A percentile compares a stretch with the other conserved stretches of the same genome.
These are phyloP conservation scores for Micractinium sp. DNA, from an alignment of 139 green algal species.

Conservation along the genomic window DNA sequence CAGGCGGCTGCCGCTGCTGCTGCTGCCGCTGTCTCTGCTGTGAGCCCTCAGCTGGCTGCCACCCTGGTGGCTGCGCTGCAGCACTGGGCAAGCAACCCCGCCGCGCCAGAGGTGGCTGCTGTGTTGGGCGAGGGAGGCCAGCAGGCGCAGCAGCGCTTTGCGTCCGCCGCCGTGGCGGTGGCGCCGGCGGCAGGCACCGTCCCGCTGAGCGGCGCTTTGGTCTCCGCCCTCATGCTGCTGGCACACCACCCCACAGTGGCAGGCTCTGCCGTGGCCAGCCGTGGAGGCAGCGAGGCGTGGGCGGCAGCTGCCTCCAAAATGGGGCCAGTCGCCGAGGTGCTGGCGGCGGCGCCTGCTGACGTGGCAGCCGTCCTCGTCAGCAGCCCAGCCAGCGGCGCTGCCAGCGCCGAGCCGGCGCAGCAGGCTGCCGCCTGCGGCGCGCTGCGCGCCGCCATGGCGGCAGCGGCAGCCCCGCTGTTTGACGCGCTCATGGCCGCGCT, in stretches of 20 bases:
- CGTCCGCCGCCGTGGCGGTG: not conserved
- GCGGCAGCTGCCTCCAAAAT: constrained; percentile 4
- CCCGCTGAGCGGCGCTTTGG: not conserved
- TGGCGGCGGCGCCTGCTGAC: constrained; percentile 7
- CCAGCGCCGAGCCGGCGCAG: constrained; percentile 4
- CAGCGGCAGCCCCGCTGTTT: constrained; percentile 50
- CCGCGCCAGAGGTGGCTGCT: not conserved
- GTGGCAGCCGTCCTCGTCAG: not conserved
- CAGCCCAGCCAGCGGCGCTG: not conserved
- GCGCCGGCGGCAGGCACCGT: not conserved
- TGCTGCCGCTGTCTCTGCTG: not conserved
- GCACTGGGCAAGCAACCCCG: constrained; percentile 8
- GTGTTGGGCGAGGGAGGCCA: constrained; percentile 7
- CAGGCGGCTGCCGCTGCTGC: constrained; percentile 35
- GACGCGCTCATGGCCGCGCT: constrained; percentile 49
- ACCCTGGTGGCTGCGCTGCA: constrained; percentile 16
- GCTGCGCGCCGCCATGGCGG: constrained; percentile 58
- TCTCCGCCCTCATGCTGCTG: constrained; percentile 60
- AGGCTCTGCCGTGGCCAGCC: not conserved
- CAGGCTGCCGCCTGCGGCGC: constrained; percentile 54
- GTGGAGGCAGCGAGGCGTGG: constrained; percentile 10
- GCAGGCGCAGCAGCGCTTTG: constrained; percentile 1
- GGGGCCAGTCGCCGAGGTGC: constrained; percentile 22
- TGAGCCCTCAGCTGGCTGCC: constrained; percentile 6
- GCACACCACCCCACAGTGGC: constrained; percentile 74